Evolutionary conservation across 2,329 filamentous ascomycete species (phyloP), one percentile per base, ranked within the genome.

Genomic region (Plenodomus biglobosus): DNA sequence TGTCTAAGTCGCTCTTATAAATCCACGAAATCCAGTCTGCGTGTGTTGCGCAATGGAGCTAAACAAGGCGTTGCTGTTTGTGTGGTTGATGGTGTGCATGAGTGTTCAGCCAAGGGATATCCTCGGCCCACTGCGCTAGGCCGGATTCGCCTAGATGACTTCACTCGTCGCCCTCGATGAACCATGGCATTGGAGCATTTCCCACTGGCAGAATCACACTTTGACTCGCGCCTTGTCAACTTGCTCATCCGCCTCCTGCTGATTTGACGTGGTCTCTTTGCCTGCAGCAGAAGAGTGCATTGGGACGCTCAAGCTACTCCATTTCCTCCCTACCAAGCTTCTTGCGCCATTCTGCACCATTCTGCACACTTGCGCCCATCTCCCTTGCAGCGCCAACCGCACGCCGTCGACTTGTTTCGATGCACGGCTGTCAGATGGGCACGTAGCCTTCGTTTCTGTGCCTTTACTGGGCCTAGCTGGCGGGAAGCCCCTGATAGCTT

Each of bases 1-100:
- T 8, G 35, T 37, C 54, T 48, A 53, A 46, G 54, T 54, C 60
- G 53, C 47, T 62, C 50, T 64, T 64, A 61, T 58, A 55, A 61
- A 62, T 56, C 44, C 46, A 48, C 42, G 41, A 36, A 48, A 43
- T 24, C 48, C 50, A 57, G 53, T 53, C 46, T 43, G 45, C 13
- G 47, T 44, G 46, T 40, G 53, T 44, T 56, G 53, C 55, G 42
- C 41, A 50, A 38, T 48, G 38, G 52, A 50, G 53, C 55, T 55
- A 56, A 61, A 53, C 35, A 46, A 57, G 53, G 50, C 57, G 52
- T 61, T 55, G 54, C 49, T 56, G 42, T 54, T 48, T 55, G 53
- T 44, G 55, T 56, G 57, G 50, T 55, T 49, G 51, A 59, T 59
- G 58, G 58, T 58, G n/a, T 58, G 52, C 54, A 59, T 49, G 27